Evolutionary conservation across 1,139 yeast genomes (phyloP).

Genomic region (Candida pseudoviswanathii): DNA sequence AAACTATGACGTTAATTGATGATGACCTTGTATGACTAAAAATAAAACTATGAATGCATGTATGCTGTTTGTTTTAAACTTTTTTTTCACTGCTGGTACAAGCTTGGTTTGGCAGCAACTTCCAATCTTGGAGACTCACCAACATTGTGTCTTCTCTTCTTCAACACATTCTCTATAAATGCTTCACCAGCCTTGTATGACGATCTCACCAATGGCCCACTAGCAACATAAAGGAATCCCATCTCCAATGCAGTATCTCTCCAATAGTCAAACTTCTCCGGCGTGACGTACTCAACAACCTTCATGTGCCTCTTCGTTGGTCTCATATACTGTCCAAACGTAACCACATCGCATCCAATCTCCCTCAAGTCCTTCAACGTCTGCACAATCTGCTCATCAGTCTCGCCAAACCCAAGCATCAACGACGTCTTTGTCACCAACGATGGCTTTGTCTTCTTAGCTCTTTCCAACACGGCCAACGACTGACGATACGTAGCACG

Average conservation of each 20-base stretch:
- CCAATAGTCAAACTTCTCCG: conserved; percentile 95
- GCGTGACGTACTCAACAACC: conserved; percentile 94
- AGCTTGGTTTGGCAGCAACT: conserved; percentile 24
- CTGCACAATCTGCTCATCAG: conserved; percentile 82
- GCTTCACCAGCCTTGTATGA: conserved; percentile 99
- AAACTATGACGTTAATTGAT: neutral
- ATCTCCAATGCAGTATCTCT: conserved; percentile 80
- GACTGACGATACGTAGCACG: conserved; percentile 95
- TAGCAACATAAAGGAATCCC: conserved; percentile 96
- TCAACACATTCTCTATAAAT: conserved; percentile 89
- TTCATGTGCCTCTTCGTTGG: conserved; percentile 99
- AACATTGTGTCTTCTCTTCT: conserved; percentile 64
- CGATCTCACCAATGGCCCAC: conserved; percentile 95
- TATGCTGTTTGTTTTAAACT: neutral
- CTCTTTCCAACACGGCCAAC: conserved; percentile 71
- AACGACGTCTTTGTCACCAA: conserved; percentile 90
- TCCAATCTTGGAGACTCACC: conserved; percentile 46
- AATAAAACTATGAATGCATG: neutral
- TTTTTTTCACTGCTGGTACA: neutral
- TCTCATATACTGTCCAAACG: conserved; percentile 99
- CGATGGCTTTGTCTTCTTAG: conserved; percentile 74
- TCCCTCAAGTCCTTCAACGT: conserved; percentile 76
- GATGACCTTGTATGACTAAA: neutral
- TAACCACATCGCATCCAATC: conserved; percentile 87
- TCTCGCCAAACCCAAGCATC: conserved; percentile 97